A percentile compares a stretch with the other conserved stretches of the same genome.
phyloP scores from a whole-genome alignment of 352 stramenopile species.

The Elongisporangium prolatum region DNA sequence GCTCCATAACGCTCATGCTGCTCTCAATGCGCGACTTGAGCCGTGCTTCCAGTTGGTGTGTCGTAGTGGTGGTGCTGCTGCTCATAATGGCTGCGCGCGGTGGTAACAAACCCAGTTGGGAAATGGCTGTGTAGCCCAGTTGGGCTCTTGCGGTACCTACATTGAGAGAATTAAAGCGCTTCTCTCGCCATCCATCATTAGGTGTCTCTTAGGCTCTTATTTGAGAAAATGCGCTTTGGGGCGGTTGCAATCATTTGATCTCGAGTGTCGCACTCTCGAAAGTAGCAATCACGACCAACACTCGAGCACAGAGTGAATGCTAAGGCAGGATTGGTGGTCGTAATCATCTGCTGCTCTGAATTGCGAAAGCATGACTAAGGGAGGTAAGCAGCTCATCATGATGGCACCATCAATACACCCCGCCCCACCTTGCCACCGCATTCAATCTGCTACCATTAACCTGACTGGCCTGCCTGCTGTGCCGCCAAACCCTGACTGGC shows the following conservation, averaged over 20 bases:
- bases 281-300: not conserved
- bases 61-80: not conserved
- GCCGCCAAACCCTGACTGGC: too few species aligned
- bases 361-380: not conserved
- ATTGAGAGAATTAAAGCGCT: not conserved
- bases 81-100: not conserved
- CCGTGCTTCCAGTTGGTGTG: not conserved
- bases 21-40: not conserved
- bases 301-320: not conserved
- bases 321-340: not conserved
- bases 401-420: not conserved
- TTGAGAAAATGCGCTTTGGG: not conserved
- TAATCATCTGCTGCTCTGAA: not conserved
- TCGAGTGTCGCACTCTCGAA: not conserved
- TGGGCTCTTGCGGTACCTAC: not conserved
- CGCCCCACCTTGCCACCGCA: not conserved
- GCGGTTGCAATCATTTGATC: too few species aligned
- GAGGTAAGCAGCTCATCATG: not conserved
- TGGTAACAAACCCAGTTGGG: not conserved
- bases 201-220: not conserved
- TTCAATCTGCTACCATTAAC: too few species aligned
- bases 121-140: not conserved
- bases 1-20: conserved; percentile 7
- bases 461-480: too few species aligned
- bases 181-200: not conserved